Base-by-base conservation (phyloP, 2,329 filamentous ascomycete species). In the Pseudogymnoascus sp. region DNA sequence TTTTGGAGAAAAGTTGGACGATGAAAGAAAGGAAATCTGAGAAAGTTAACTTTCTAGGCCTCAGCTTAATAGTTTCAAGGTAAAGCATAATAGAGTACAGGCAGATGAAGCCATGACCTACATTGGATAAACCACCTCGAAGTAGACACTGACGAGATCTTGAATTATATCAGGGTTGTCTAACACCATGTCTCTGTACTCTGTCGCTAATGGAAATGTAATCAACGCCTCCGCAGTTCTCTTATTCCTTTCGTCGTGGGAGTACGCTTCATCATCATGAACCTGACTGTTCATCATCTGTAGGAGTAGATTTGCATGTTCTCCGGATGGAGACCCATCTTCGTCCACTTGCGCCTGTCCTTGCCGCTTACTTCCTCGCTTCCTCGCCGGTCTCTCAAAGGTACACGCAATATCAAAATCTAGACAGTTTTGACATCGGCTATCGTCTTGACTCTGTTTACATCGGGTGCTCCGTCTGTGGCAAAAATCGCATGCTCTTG, bases 41-140 rank as follows among this genome's bases (percentile, higher is more conserved):
- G 35, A 18, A n/a, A 18, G 41, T 66, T 59, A 45, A n/a, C 41
- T 45, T 23, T 45, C 41, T 8, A 8, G 41, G 21, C 21, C 21
- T 45, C 11, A 45, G 21, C 21, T 45, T 25, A 8, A 45, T 25
- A 66, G 61, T 45, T 35, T 14, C 58, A 52, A 55, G 41, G 16
- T 8, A 55, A 45, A 23, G n/a, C 41, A 52, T 45, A 35, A 35
- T 16, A 12, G n/a, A 9, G 11, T n/a, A 60, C n/a, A 25, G 43
- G 4, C 11, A 33, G 8, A 60, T 64, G 25, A 59, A 62, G 21
- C 37, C 14, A 25, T 37, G 35, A 65, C 71, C 61, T 68, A 79
- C 67, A 82, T 78, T 1, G 80, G 80, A 69, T 82, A 82, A n/a
- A 82, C 77, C 45, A 80, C 75, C 63, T 82, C 78, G 69, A 81